A percentile compares a stretch with the other conserved stretches of the same genome.
Evolutionary conservation across 169 alveolate species (phyloP).

Genomic region (Eimeria necatrix): DNA sequence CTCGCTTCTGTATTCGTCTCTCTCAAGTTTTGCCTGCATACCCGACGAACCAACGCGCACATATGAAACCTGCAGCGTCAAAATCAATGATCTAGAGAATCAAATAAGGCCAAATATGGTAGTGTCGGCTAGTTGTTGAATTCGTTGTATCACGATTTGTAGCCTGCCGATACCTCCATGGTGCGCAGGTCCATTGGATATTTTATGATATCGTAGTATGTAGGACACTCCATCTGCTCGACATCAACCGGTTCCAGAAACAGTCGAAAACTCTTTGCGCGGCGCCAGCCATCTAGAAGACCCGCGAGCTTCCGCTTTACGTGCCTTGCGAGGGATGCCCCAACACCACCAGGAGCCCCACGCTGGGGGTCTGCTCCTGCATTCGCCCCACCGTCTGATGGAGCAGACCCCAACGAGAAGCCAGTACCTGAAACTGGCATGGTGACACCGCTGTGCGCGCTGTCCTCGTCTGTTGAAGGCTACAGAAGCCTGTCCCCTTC

Average conservation of each 20-base stretch:
- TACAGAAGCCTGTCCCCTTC: not conserved
- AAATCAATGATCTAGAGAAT: too few relatives aligned
- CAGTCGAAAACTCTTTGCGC: constrained; percentile 66
- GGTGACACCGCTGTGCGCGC: not conserved
- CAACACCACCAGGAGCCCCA: constrained; percentile 18
- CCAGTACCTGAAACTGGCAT: constrained; percentile 5
- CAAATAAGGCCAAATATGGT: too few relatives aligned
- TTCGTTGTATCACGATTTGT: too few relatives aligned
- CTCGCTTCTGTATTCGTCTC: constrained; percentile 66
- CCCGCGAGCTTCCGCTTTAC: constrained; percentile 78
- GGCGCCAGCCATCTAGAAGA: constrained; percentile 77
- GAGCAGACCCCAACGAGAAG: not conserved
- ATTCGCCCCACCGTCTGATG: not conserved
- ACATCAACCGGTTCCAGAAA: constrained; percentile 79
- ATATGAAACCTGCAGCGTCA: too few relatives aligned
- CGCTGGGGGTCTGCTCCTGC: constrained; percentile 41
- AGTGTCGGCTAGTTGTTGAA: too few relatives aligned
- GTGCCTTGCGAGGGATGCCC: constrained; percentile 69
- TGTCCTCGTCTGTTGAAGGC: not conserved
- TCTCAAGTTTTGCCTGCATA: constrained; percentile 69
- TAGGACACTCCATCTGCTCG: constrained; percentile 80
- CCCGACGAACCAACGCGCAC: not conserved
- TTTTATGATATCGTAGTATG: constrained; percentile 72
- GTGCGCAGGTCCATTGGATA: constrained; percentile 80
- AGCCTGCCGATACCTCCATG: constrained; percentile 55